These are phyloP conservation scores for Phytophthora boehmeriae DNA, from an alignment of 352 stramenopile species.

Conservation along the genomic window DNA sequence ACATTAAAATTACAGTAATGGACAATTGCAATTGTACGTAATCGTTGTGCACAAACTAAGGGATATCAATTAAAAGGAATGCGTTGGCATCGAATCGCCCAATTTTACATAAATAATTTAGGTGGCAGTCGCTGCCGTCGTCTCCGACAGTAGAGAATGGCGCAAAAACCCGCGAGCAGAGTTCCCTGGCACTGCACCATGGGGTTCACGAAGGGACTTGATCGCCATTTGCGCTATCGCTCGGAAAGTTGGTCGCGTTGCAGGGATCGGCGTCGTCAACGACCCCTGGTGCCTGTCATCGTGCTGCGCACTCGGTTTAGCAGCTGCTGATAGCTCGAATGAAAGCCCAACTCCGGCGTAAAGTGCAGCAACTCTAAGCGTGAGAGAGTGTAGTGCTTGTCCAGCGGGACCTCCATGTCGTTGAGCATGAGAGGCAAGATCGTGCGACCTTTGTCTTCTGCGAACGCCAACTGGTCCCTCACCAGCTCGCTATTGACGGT, in stretches of 20 bases:
- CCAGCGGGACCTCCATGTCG: slow-evolving; percentile 69
- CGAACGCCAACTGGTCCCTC: slow-evolving; percentile 80
- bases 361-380: slow-evolving; percentile 80
- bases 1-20: no score
- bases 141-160: slow-evolving; percentile 31
- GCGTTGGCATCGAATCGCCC: no score
- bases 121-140: slow-evolving; percentile 24
- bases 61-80: no score
- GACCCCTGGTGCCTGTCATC: slow-evolving; percentile 35
- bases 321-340: slow-evolving; percentile 66
- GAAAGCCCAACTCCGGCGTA: slow-evolving; percentile 77
- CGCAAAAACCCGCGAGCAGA: slow-evolving; percentile 27
- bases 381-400: slow-evolving; percentile 82
- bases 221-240: slow-evolving; percentile 36
- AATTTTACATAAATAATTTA: background rate
- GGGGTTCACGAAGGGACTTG: slow-evolving; percentile 25
- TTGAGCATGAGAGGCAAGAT: slow-evolving; percentile 84
- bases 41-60: no score
- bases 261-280: slow-evolving; percentile 25
- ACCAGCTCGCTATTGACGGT: slow-evolving; percentile 74
- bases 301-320: slow-evolving; percentile 52
- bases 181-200: slow-evolving; percentile 25
- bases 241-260: slow-evolving; percentile 35
- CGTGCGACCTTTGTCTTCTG: slow-evolving; percentile 74
- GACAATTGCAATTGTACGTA: no score